Evolutionary conservation across 352 stramenopile species (phyloP).

Genomic region (Phytophthora ohioensis): DNA sequence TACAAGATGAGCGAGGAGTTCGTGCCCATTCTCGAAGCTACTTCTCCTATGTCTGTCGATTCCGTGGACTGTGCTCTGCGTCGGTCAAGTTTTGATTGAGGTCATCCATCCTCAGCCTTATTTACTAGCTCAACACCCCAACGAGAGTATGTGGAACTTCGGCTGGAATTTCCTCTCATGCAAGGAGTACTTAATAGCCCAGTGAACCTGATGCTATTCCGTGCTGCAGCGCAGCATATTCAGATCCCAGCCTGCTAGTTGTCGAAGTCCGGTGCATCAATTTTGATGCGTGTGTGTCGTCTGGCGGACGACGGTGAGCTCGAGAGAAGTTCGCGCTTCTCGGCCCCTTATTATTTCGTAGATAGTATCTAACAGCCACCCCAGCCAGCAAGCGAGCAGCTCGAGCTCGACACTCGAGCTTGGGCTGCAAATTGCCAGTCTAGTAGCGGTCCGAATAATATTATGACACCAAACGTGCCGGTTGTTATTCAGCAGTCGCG

Average conservation of each 20-base stretch:
- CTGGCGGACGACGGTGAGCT: conserved; percentile 32
- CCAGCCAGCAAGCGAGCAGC: conserved; percentile 22
- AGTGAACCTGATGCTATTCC: conserved; percentile 13
- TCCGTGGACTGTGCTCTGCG: conserved; percentile 55
- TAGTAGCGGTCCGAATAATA: conserved; percentile 39
- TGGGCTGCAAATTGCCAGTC: conserved; percentile 32
- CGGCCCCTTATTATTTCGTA: conserved; percentile 34
- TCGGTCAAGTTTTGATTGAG: conserved; percentile 47
- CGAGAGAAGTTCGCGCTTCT: conserved; percentile 19
- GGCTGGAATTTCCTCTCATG: conserved; percentile 18
- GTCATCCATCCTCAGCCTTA: conserved; percentile 19
- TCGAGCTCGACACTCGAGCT: conserved; percentile 19
- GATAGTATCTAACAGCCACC: conserved; percentile 37
- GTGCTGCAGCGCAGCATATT: conserved; percentile 17
- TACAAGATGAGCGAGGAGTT: conserved; percentile 55
- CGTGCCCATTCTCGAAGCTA: conserved; percentile 67
- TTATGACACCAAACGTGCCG: conserved; percentile 27
- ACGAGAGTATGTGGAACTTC: conserved; percentile 16
- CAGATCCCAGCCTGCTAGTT: conserved; percentile 22
- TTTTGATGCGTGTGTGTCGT: conserved; percentile 47
- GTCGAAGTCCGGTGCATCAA: conserved; percentile 31
- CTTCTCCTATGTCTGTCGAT: conserved; percentile 45
- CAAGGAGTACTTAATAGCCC: conserved; percentile 24
- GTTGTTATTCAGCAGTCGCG: conserved; percentile 31
- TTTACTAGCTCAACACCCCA: conserved; percentile 35